Conservation (phyloP, 257 asterid genomes). For the Scutellaria barbata region DNA sequence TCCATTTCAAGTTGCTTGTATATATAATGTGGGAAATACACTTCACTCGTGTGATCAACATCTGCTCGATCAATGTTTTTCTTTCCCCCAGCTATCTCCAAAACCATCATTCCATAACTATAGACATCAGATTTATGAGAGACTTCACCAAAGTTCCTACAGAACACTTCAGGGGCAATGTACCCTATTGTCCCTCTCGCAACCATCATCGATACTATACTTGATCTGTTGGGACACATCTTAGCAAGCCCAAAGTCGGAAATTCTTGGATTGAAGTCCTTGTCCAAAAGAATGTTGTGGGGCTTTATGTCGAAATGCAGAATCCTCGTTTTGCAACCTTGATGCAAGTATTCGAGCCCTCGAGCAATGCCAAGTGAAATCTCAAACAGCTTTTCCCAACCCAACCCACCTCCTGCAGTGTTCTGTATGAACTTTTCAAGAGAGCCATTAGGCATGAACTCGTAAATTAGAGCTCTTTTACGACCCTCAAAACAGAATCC, state of each 20-base stretch:
- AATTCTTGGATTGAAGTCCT: slow-evolving; percentile 45
- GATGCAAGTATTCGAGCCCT: too few species aligned
- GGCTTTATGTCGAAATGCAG: slow-evolving; percentile 51
- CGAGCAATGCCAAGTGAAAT: slow-evolving; percentile 43
- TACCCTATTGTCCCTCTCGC: slow-evolving; percentile 52
- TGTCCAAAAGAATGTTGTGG: slow-evolving; percentile 43
- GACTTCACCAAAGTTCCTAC: too few species aligned
- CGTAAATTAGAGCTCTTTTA: slow-evolving; percentile 39
- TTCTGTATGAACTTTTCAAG: slow-evolving; percentile 41
- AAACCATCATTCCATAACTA: too few species aligned
- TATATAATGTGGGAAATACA: too few species aligned
- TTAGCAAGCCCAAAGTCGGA: slow-evolving; percentile 55
- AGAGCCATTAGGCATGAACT: slow-evolving; percentile 53
- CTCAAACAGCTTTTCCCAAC: slow-evolving; percentile 16
- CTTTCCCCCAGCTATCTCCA: too few species aligned
- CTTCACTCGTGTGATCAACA: too few species aligned
- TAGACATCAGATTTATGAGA: too few species aligned
- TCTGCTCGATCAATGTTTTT: too few species aligned
- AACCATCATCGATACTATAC: slow-evolving; percentile 33
- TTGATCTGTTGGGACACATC: slow-evolving; percentile 38
- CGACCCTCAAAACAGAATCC: slow-evolving; percentile 43
- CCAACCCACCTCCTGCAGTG: not conserved
- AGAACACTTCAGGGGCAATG: slow-evolving; percentile 50
- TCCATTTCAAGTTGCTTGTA: too few species aligned
- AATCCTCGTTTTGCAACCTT: slow-evolving; percentile 42